Evolutionary conservation across 163 green algal species (phyloP), one percentile per base, ranked within the genome.

Genomic region (Chlorella variabilis): DNA sequence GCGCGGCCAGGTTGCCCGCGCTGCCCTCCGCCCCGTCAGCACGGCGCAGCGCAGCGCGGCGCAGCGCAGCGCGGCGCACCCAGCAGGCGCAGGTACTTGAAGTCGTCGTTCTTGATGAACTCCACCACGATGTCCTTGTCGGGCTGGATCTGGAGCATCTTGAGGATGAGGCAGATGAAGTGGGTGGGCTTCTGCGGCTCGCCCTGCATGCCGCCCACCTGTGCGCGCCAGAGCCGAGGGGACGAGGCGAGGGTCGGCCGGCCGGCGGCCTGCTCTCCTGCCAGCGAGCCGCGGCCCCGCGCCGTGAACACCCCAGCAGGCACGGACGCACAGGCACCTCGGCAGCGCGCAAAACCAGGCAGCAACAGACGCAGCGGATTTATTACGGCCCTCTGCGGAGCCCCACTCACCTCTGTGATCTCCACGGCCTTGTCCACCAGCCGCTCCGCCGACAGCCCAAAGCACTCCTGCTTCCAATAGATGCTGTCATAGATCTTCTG

Each of bases 401-500:
- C n/a, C n/a, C n/a, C n/a, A 6, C 63, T 21, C 77, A 80, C 84
- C 78, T 86, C 91, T 21, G 89, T 90, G 2, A 99, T 91, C 33
- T 95, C 90, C 56, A 98, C 94, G 21, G 93, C 96, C 63, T 98
- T 97, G 81, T 99, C 97, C 20, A 99, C 93, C 34, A 99, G 67
- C 3, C 86, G 88, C 83, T 99, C 96, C 20, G 96, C 96, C 36
- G 89, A 97, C 67, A 99, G 89, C 2, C 92, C 97, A 84, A 99
- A 99, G 88, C 97, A 99, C 45, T 98, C 86, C 84, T 99, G 93
- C 84, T 99, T 99, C 97, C 97, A 99, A 84, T 98, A 99, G 1
- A 93, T 82, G 8, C 89, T 94, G 45, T 95, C 82, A 65, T 99
- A 98, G 36, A 99, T 97, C 82, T 98, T 97, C 41, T 93, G 89